Conservation (phyloP, 768 basidiomycete genomes). For the Leccinum longicurvipes region DNA sequence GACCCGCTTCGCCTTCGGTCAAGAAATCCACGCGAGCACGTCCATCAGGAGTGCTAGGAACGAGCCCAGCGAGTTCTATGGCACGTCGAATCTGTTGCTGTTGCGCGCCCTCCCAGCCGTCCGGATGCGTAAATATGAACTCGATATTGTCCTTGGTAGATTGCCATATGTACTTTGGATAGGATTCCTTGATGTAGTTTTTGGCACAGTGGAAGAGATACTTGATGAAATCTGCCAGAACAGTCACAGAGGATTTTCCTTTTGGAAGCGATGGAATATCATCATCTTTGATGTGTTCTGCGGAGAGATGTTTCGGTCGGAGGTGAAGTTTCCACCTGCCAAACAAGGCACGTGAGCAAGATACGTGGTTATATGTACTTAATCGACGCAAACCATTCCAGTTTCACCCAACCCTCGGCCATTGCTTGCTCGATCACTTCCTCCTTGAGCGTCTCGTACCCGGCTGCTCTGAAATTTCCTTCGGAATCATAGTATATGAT, state of each 20-base stretch:
- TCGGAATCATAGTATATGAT: slow-evolving; percentile 39
- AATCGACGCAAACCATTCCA: slow-evolving; percentile 36
- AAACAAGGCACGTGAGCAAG: not conserved
- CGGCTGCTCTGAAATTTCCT: slow-evolving; percentile 17
- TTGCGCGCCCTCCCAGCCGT: slow-evolving; percentile 60
- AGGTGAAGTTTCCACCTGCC: slow-evolving; percentile 38
- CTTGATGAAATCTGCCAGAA: slow-evolving; percentile 44
- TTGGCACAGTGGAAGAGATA: slow-evolving; percentile 43
- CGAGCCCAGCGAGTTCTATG: slow-evolving; percentile 46
- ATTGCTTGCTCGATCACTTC: slow-evolving; percentile 34
- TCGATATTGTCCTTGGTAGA: slow-evolving; percentile 40
- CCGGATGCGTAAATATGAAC: slow-evolving; percentile 56
- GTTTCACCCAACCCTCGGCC: slow-evolving; percentile 40
- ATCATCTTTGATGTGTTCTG: slow-evolving; percentile 1
- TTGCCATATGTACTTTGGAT: slow-evolving; percentile 42
- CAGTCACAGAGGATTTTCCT: slow-evolving; percentile 34
- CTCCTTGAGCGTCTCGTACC: slow-evolving; percentile 38
- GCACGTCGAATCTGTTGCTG: slow-evolving; percentile 52
- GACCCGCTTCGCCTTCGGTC: slow-evolving; percentile 59
- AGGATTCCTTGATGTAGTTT: slow-evolving; percentile 42
- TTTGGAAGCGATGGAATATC: slow-evolving; percentile 39
- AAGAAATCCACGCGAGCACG: slow-evolving; percentile 47
- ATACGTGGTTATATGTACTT: too few species aligned
- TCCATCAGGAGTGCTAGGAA: slow-evolving; percentile 37
- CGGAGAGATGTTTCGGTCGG: slow-evolving; percentile 28